Evolutionary conservation across 805 yeast species (phyloP).

Genomic region (Tetrapisispora taiwanensis): DNA sequence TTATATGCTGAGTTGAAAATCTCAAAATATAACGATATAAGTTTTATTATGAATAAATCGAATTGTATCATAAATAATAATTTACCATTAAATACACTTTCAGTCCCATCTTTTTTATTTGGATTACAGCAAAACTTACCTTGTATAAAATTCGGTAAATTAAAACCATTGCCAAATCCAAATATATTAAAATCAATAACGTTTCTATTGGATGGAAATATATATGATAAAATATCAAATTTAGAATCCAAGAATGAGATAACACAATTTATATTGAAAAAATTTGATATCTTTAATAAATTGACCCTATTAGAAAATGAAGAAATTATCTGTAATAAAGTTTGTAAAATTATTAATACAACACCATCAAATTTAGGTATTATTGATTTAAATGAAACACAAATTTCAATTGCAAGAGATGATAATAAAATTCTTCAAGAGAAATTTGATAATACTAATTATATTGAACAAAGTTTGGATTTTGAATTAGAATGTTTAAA

Average conservation of each 20-base stretch:
- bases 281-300: conserved; percentile 10
- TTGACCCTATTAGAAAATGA: conserved; percentile 12
- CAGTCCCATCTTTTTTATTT: conserved; percentile 5
- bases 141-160: conserved; percentile 10
- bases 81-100: conserved; percentile 9
- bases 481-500: conserved; percentile 7
- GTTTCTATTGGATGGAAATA: conserved; percentile 8
- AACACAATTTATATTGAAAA: conserved; percentile 14
- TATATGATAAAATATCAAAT: conserved; percentile 16
- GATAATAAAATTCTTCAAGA: neutral
- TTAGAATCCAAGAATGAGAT: conserved; percentile 10
- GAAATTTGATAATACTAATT: neutral
- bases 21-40: neutral
- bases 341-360: conserved; percentile 16
- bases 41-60: neutral
- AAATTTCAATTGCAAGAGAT: conserved; percentile 15
- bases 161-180: conserved; percentile 6
- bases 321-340: conserved; percentile 8
- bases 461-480: neutral
- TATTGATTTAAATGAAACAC: conserved; percentile 13
- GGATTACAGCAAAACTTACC: neutral
- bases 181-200: conserved; percentile 11
- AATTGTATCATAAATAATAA: conserved; percentile 7
- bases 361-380: conserved; percentile 14
- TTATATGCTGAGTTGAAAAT: conserved; percentile 1